These are phyloP conservation scores for Tieghemostelium lacteum DNA, from an alignment of 78 protist genomes.

Conservation along the genomic window DNA sequence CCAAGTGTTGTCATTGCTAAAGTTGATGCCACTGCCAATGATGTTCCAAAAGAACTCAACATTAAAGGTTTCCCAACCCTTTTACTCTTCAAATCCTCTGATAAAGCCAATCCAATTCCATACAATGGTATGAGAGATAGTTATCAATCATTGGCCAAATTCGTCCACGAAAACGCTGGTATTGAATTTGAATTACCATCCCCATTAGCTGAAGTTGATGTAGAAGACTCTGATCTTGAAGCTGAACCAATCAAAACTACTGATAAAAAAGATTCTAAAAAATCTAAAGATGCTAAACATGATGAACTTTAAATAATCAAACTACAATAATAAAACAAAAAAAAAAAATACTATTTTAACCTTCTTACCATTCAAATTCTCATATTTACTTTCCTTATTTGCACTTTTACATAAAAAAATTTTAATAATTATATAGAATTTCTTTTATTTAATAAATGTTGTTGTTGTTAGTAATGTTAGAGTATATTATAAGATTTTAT, in stretches of 20 bases:
- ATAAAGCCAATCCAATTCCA: conserved; percentile 61
- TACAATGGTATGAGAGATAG: conserved; percentile 53
- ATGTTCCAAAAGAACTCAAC: conserved; percentile 25
- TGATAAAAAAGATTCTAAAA: neutral
- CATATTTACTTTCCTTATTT: too few species aligned
- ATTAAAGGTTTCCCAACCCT: conserved; percentile 93
- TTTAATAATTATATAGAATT: too few species aligned
- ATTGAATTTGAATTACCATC: conserved; percentile 33
- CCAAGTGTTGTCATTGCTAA: conserved; percentile 87
- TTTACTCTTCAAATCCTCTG: conserved; percentile 80
- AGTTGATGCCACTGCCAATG: conserved; percentile 89
- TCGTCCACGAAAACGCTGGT: conserved; percentile 39
- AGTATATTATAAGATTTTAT: too few species aligned
- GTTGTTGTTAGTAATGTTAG: too few species aligned
- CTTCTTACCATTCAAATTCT: too few species aligned
- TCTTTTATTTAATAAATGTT: too few species aligned
- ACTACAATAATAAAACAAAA: too few species aligned
- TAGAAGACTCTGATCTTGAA: conserved; percentile 4
- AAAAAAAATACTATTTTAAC: too few species aligned
- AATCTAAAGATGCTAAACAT: neutral
- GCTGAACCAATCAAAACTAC: neutral
- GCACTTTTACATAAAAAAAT: too few species aligned
- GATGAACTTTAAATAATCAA: conserved; percentile 36
- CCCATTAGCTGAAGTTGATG: neutral
- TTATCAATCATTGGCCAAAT: conserved; percentile 14